These are phyloP conservation scores for Mycena latifolia DNA, from an alignment of 768 basidiomycete species.

Conservation along the genomic window DNA sequence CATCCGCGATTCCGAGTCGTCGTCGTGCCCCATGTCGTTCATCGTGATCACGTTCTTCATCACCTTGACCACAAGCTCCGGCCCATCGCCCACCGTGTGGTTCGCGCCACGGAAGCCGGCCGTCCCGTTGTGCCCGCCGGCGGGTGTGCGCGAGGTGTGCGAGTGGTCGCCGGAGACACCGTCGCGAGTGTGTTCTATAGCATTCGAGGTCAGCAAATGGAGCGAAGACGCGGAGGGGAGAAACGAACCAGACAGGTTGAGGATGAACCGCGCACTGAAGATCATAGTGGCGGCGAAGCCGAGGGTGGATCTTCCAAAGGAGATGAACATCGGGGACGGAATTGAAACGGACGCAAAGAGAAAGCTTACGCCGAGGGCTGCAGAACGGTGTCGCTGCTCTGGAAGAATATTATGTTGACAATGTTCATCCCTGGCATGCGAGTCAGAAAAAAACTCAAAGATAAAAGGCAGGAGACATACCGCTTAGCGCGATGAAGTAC, in stretches of 20 bases:
- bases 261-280: constrained; percentile 33
- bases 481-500: constrained; percentile 21
- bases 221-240: background rate
- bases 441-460: background rate
- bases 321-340: background rate
- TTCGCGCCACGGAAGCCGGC: background rate
- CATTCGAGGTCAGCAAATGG: background rate
- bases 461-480: background rate
- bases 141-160: constrained; percentile 15
- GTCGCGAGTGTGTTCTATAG: constrained; percentile 26
- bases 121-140: constrained; percentile 1
- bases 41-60: constrained; percentile 26
- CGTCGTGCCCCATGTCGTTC: constrained; percentile 24
- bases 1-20: background rate
- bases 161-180: constrained; percentile 22
- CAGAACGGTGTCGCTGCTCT: constrained; percentile 12
- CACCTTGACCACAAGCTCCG: constrained; percentile 18
- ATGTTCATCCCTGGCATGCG: constrained; percentile 21
- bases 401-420: constrained; percentile 26
- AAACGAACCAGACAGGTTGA: constrained; percentile 35
- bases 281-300: constrained; percentile 29
- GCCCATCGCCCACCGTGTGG: background rate
- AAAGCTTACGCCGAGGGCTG: constrained; percentile 20
- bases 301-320: background rate
- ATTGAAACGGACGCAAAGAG: background rate